Conservation (phyloP, 805 yeast genomes). For the Sugiyamaella marilandica region DNA sequence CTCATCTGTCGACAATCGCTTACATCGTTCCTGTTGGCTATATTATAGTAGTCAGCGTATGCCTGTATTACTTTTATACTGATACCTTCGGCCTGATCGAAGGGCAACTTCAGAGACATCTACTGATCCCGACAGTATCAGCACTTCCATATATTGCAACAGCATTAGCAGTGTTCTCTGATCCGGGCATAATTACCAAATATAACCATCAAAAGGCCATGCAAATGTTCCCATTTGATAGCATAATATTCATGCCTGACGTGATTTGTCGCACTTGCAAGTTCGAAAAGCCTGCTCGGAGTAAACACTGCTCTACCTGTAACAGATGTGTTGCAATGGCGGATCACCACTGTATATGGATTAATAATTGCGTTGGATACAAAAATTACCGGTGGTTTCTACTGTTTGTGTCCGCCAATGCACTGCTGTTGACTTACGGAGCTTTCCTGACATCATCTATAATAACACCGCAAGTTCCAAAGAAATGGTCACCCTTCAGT, state of each 20-base stretch:
- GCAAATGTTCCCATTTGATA: constrained; percentile 40
- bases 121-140: constrained; percentile 20
- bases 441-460: constrained; percentile 28
- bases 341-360: constrained; percentile 64
- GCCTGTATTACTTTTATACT: constrained; percentile 16
- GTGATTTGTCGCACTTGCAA: constrained; percentile 47
- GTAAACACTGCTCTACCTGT: constrained; percentile 57
- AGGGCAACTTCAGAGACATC: constrained; percentile 4
- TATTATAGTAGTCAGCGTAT: constrained; percentile 14
- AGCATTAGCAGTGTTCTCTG: constrained; percentile 30
- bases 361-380: constrained; percentile 57
- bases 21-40: constrained; percentile 25
- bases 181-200: constrained; percentile 36
- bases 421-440: constrained; percentile 43
- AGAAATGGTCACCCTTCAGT: not conserved
- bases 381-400: constrained; percentile 60
- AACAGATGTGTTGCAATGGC: constrained; percentile 42
- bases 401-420: constrained; percentile 48
- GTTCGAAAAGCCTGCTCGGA: constrained; percentile 49
- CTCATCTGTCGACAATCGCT: not conserved
- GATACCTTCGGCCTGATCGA: constrained; percentile 12
- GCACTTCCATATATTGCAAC: constrained; percentile 25
- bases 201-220: constrained; percentile 25
- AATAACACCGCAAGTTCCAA: not conserved
- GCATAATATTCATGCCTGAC: constrained; percentile 48